Conservation (phyloP, 1,284 basidiomycete genomes). For the Paramarasmius palmivorus region DNA sequence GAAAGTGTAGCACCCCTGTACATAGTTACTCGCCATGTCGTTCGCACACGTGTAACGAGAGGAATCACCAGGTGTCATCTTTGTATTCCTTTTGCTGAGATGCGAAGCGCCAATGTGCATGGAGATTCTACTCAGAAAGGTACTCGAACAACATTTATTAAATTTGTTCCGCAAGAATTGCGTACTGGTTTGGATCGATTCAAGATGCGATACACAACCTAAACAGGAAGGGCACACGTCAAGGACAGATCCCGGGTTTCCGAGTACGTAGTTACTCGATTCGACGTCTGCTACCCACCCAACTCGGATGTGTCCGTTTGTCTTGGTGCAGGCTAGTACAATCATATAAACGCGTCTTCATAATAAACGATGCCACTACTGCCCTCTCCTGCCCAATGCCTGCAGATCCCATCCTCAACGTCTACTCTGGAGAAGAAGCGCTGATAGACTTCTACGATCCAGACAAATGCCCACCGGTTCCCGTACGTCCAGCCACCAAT, state of each 20-base stretch:
- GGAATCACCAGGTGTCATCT: too few relatives aligned
- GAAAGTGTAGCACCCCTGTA: neutral
- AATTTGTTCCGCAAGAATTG: too few relatives aligned
- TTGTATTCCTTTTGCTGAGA: too few relatives aligned
- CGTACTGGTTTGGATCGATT: neutral
- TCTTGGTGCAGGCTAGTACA: neutral
- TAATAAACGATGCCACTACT: neutral
- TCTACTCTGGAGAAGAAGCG: conserved; percentile 23
- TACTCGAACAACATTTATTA: too few relatives aligned
- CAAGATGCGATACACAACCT: neutral
- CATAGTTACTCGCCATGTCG: too few relatives aligned
- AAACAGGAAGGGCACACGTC: neutral
- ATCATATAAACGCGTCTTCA: neutral
- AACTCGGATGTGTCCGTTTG: neutral
- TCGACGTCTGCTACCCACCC: too few relatives aligned
- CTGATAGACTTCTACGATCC: conserved; percentile 23
- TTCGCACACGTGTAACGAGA: too few relatives aligned
- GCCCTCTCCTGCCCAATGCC: conserved; percentile 11
- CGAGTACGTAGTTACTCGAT: too few relatives aligned
- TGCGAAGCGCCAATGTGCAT: too few relatives aligned
- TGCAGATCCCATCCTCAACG: conserved; percentile 22
- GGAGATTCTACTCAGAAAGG: too few relatives aligned
- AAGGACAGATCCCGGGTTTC: too few relatives aligned
- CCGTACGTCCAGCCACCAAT: conserved; percentile 7
- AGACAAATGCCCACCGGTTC: conserved; percentile 22